phyloP scores from a whole-genome alignment of 2,329 filamentous ascomycete species.

The Boeremia exigua region DNA sequence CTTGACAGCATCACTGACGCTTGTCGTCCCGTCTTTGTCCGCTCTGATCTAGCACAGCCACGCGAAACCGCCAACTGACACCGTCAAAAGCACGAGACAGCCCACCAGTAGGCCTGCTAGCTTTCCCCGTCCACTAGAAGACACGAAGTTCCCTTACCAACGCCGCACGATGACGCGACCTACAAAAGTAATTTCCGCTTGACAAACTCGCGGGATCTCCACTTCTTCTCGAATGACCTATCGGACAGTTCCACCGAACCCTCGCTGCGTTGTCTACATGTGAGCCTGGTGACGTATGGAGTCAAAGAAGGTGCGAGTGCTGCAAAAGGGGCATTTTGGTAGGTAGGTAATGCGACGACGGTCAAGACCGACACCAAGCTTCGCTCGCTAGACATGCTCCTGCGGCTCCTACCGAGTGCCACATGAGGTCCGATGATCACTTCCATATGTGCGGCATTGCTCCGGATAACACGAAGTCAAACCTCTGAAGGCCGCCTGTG shows the following conservation, averaged over 20 bases:
- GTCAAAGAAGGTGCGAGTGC: too few relatives aligned
- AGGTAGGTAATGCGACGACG: background rate
- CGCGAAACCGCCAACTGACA: constrained; percentile 9
- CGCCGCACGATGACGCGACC: constrained; percentile 10
- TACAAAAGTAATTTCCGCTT: background rate
- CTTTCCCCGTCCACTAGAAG: constrained; percentile 9
- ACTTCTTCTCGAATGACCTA: constrained; percentile 10
- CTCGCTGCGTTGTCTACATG: background rate
- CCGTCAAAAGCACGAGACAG: constrained; percentile 14
- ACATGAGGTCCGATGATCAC: background rate
- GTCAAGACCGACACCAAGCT: background rate
- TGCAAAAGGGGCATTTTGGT: background rate
- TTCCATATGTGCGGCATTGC: background rate
- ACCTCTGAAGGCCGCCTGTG: background rate
- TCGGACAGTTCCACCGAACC: background rate
- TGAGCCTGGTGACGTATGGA: background rate
- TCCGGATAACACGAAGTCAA: background rate
- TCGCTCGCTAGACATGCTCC: background rate
- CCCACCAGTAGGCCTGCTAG: background rate
- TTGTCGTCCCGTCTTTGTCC: background rate
- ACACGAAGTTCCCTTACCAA: constrained; percentile 3
- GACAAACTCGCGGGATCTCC: constrained; percentile 2
- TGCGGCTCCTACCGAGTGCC: background rate
- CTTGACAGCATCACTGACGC: background rate
- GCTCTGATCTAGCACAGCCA: constrained; percentile 12